phyloP scores from a whole-genome alignment of 371 early-diverging fungal species.

The Choanephora cucurbitarum region DNA sequence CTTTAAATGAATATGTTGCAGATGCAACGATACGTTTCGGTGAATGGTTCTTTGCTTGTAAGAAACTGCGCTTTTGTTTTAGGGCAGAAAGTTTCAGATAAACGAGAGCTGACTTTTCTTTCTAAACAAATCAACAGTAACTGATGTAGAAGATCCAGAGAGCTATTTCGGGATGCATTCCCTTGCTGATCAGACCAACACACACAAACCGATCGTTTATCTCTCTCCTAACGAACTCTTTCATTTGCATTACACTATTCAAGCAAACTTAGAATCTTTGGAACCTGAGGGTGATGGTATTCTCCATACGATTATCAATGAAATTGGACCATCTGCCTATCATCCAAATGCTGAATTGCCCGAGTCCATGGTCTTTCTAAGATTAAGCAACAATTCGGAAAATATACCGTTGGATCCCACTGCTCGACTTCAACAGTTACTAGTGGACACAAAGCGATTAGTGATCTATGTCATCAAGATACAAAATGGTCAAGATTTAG shows the following conservation, averaged over 20 bases:
- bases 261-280: conserved; percentile 70
- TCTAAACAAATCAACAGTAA: conserved; percentile 65
- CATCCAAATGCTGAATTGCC: conserved; percentile 55
- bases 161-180: conserved; percentile 90
- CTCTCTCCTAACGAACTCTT: conserved; percentile 90
- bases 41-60: conserved; percentile 74
- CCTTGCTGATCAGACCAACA: conserved; percentile 81
- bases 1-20: conserved; percentile 80
- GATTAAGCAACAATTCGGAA: conserved; percentile 71
- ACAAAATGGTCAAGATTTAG: conserved; percentile 78
- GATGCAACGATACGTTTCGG: conserved; percentile 75
- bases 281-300: conserved; percentile 71
- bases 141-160: conserved; percentile 84
- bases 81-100: too few species aligned
- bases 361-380: conserved; percentile 69
- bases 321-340: conserved; percentile 80
- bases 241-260: conserved; percentile 80
- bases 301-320: conserved; percentile 74
- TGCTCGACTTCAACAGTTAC: conserved; percentile 67
- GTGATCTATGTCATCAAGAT: conserved; percentile 81
- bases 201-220: conserved; percentile 86
- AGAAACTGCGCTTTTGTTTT: conserved; percentile 4
- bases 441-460: conserved; percentile 89
- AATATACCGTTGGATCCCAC: conserved; percentile 64
- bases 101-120: too few species aligned